Evolutionary conservation across 2,329 filamentous ascomycete genomes (phyloP).

Genomic region (Neopestalotiopsis sp.): DNA sequence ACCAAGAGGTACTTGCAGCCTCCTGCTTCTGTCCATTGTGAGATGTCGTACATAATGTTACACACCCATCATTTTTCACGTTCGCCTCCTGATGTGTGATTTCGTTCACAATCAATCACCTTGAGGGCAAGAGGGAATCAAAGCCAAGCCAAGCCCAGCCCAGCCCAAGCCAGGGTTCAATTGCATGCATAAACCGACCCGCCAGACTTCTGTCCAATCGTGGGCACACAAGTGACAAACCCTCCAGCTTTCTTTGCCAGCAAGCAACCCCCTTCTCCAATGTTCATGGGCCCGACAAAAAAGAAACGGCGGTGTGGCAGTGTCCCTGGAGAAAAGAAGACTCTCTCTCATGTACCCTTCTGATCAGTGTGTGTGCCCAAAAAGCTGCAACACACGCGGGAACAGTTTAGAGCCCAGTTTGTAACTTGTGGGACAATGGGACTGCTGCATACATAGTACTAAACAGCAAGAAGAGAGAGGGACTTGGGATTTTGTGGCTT

Average conservation of each 20-base stretch:
- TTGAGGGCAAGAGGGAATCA: too few species aligned
- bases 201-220: neutral
- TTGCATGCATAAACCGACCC: conserved; percentile 10
- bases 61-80: neutral
- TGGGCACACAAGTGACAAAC: neutral
- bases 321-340: neutral
- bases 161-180: neutral
- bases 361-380: neutral
- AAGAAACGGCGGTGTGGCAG: conserved; percentile 15
- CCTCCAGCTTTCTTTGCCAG: neutral
- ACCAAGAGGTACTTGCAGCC: neutral
- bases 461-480: neutral
- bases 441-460: neutral
- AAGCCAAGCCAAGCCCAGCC: too few species aligned
- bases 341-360: neutral
- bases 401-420: neutral
- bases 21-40: neutral
- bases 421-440: neutral
- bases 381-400: neutral
- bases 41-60: neutral
- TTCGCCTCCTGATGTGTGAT: too few species aligned
- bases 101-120: too few species aligned
- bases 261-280: neutral
- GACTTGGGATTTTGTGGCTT: conserved; percentile 3
- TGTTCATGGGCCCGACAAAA: neutral